Percentiles rank a stretch among this genome's conserved stretches.
Conservation (phyloP, 495 filamentous ascomycete genomes). For the Neurospora sp. region DNA sequence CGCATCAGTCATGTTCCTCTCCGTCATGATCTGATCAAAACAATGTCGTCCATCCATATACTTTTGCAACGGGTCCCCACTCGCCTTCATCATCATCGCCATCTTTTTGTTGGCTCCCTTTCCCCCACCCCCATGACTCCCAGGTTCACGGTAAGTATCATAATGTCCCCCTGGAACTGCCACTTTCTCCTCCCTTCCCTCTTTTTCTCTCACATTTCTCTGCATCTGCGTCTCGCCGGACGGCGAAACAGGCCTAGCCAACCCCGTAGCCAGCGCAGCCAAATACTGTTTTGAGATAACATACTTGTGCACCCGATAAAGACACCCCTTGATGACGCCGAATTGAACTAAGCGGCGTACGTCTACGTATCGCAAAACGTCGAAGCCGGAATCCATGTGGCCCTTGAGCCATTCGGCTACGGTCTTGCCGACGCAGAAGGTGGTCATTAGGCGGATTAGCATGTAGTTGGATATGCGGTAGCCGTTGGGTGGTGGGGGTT, state of each 20-base stretch:
- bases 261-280: slow-evolving; percentile 29
- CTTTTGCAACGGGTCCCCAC: slow-evolving; percentile 41
- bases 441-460: slow-evolving; percentile 65
- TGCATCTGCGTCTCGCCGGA: not conserved
- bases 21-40: slow-evolving; percentile 87
- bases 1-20: slow-evolving; percentile 50
- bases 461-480: slow-evolving; percentile 36
- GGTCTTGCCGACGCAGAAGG: slow-evolving; percentile 64
- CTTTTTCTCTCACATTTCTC: too few relatives aligned
- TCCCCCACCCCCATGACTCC: not conserved
- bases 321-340: slow-evolving; percentile 85
- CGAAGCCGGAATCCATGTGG: slow-evolving; percentile 47
- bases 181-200: not conserved
- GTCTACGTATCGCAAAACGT: slow-evolving; percentile 63
- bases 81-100: slow-evolving; percentile 4
- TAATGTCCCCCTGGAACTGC: not conserved
- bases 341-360: slow-evolving; percentile 88
- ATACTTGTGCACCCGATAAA: slow-evolving; percentile 93
- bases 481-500: slow-evolving; percentile 5
- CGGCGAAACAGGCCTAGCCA: slow-evolving; percentile 13
- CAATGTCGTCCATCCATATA: slow-evolving; percentile 76
- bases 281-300: slow-evolving; percentile 53
- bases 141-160: not conserved
- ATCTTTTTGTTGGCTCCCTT: not conserved
- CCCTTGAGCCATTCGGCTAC: slow-evolving; percentile 73